Evolutionary conservation across 2,329 filamentous ascomycete species (phyloP), one percentile per base, ranked within the genome.

Genomic region (Teratosphaeria destructans): DNA sequence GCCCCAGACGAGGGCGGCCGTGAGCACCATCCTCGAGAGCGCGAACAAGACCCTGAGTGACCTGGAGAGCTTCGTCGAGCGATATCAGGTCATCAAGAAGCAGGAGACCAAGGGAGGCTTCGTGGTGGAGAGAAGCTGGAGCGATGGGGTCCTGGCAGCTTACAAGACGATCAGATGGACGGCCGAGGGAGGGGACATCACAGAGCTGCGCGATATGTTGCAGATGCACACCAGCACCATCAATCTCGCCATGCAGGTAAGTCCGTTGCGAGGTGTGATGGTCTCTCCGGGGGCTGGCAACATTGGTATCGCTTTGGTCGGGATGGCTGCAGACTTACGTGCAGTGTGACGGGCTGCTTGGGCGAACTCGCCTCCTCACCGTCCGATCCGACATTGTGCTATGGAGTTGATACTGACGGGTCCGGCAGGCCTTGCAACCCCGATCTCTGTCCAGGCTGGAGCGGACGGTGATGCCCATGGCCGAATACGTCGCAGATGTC

Each of bases 151-250:
- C 0, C 54, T 79, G 7, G 64, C 71, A 5, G 73, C 75, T 60
- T 77, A 76, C 65, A 72, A 73, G 58, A 74, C 71, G 5, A 72
- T 79, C 66, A 72, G 73, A 60, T 79, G 77, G 77, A 79, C 77
- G 2, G 71, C 73, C 1, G 75, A 78, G 32, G 76, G 75, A 12
- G 76, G 76, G 0, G 68, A 69, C 56, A 72, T 79, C 26, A 66
- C 71, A 11, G 67, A 72, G 26, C 63, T 79, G 57, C 68, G 71
- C 54, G 68, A 72, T 59, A 68, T 77, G 63, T 65, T 79, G 8
- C 71, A 74, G 32, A 74, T 77, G 71, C 76, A 79, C 60, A 72
- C 72, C 23, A 72, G 67, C 60, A 74, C 74, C 12, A 74, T 77
- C 56, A 69, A 69, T 8, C 60, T 76, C 37, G 71, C 72, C 1